phyloP scores from a whole-genome alignment of 768 basidiomycete species.

The Chalciporus sphaerocephalus region DNA sequence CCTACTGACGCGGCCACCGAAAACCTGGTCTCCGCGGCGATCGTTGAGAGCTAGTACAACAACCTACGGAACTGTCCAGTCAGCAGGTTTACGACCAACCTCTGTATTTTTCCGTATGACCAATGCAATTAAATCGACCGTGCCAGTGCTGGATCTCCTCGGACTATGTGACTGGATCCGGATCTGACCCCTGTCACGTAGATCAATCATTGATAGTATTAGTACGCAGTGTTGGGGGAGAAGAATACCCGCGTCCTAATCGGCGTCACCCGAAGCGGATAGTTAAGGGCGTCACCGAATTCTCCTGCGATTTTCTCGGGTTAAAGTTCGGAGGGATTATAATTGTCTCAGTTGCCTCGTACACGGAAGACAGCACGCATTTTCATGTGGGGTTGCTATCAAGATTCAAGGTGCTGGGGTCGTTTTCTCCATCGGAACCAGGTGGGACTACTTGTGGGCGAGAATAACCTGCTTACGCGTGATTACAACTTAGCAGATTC shows the following conservation, averaged over 20 bases:
- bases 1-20: background rate
- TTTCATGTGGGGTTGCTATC: too few relatives aligned
- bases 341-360: too few relatives aligned
- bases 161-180: background rate
- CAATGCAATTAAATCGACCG: background rate
- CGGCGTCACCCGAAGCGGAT: constrained; percentile 2
- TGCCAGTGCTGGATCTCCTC: background rate
- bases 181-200: background rate
- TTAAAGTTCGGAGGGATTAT: background rate
- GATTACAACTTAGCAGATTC: too few relatives aligned
- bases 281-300: constrained; percentile 1
- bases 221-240: background rate
- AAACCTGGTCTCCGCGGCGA: too few relatives aligned
- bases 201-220: background rate
- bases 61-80: background rate
- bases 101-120: background rate
- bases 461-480: too few relatives aligned
- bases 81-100: background rate
- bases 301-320: background rate
- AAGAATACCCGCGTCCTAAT: background rate
- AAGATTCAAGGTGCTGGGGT: too few relatives aligned
- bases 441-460: too few relatives aligned
- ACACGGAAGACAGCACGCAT: too few relatives aligned
- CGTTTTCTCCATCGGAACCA: too few relatives aligned
- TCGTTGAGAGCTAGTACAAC: background rate